Conservation (phyloP, 108 stramenopile species). For the Discostella stelligeroides region DNA sequence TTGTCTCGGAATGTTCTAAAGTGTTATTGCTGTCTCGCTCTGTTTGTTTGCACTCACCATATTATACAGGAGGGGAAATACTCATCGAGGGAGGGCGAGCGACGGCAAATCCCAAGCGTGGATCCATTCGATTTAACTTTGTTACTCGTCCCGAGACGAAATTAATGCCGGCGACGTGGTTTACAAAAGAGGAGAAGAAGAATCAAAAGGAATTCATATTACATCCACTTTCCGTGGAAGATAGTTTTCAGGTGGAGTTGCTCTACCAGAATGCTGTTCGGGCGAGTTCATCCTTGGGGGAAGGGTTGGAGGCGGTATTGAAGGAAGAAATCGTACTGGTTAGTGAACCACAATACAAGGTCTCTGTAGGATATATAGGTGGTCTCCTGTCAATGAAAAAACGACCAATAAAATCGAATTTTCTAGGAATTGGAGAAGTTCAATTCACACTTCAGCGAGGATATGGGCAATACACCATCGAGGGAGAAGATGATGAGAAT, state of each 20-base stretch:
- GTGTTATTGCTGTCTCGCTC: background rate
- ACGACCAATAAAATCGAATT: constrained; percentile 42
- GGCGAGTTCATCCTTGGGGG: constrained; percentile 54
- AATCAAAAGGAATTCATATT: constrained; percentile 55
- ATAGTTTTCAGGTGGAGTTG: constrained; percentile 58
- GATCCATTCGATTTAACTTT: constrained; percentile 66
- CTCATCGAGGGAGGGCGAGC: constrained; percentile 70
- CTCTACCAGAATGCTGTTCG: constrained; percentile 70
- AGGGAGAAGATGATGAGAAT: constrained; percentile 83
- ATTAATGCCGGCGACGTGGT: constrained; percentile 77
- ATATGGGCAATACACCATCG: constrained; percentile 58
- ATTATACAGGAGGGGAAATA: constrained; percentile 34
- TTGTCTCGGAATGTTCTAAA: background rate
- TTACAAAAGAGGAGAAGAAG: constrained; percentile 55
- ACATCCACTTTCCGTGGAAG: constrained; percentile 50
- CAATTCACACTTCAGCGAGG: constrained; percentile 74
- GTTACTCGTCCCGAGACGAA: constrained; percentile 42
- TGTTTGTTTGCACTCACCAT: background rate
- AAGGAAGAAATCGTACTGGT: constrained; percentile 58
- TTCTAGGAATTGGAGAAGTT: constrained; percentile 57
- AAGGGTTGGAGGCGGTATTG: constrained; percentile 59
- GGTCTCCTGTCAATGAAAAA: constrained; percentile 49
- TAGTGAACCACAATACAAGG: constrained; percentile 47
- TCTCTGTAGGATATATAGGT: constrained; percentile 43
- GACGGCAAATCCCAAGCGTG: constrained; percentile 61